Evolutionary conservation across 2,329 filamentous ascomycete genomes (phyloP).

Genomic region (Fusarium sp.): DNA sequence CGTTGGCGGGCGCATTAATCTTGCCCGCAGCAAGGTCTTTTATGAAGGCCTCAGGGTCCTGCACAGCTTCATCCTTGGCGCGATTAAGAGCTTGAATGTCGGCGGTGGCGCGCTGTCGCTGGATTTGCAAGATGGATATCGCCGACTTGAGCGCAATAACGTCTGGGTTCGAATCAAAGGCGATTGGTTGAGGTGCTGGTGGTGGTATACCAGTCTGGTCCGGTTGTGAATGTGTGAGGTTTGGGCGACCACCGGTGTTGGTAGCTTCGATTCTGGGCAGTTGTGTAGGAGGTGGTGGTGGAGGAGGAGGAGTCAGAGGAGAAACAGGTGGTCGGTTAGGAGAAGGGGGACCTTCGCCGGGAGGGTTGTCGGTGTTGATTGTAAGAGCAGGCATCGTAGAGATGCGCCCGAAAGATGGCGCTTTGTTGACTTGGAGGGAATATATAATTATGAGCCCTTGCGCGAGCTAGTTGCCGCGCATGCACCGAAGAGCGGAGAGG

Average conservation of each 20-base stretch:
- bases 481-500: slow-evolving; percentile 36
- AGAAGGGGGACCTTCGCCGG: slow-evolving; percentile 58
- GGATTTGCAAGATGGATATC: slow-evolving; percentile 88
- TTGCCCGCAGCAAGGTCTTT: slow-evolving; percentile 76
- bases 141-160: slow-evolving; percentile 88
- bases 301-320: slow-evolving; percentile 65
- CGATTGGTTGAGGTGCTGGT: slow-evolving; percentile 67
- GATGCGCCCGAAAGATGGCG: slow-evolving; percentile 19
- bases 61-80: slow-evolving; percentile 79
- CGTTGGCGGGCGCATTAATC: slow-evolving; percentile 59
- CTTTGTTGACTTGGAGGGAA: slow-evolving; percentile 19
- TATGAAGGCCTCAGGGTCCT: slow-evolving; percentile 80
- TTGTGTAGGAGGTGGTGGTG: slow-evolving; percentile 56
- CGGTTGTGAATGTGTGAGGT: slow-evolving; percentile 64
- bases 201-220: slow-evolving; percentile 60
- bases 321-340: slow-evolving; percentile 67
- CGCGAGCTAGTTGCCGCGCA: slow-evolving; percentile 14
- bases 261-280: slow-evolving; percentile 45
- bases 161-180: slow-evolving; percentile 81
- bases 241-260: slow-evolving; percentile 52
- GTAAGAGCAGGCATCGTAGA: slow-evolving; percentile 53
- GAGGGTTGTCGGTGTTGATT: slow-evolving; percentile 50
- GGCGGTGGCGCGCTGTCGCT: slow-evolving; percentile 81
- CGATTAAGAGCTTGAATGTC: slow-evolving; percentile 81
- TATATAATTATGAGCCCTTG: slow-evolving; percentile 11